Percentiles rank a stretch among this genome's conserved stretches.
These are phyloP conservation scores for Funneliformis mosseae DNA, from an alignment of 192 early-diverging fungal species.

Conservation along the genomic window DNA sequence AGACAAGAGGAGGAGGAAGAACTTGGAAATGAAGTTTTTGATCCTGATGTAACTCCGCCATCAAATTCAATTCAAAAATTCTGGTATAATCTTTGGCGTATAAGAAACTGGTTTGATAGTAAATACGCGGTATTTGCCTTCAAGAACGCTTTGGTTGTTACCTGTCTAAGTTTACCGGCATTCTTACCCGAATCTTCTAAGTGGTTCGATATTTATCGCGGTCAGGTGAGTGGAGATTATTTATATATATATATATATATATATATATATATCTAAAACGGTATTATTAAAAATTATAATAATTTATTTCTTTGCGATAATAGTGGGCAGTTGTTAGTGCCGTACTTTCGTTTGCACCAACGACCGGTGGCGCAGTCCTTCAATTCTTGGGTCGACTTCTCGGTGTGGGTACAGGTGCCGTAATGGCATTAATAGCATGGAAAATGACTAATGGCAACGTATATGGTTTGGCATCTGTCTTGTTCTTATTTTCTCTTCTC, in stretches of 20 bases:
- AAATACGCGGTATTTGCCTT: conserved; percentile 38
- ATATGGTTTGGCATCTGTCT: conserved; percentile 28
- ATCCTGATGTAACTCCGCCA: conserved; percentile 41
- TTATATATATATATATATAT: not conserved
- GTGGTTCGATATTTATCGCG: conserved; percentile 37
- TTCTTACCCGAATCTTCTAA: conserved; percentile 35
- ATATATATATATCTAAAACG: not conserved
- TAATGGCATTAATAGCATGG: conserved; percentile 39
- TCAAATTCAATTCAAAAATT: conserved; percentile 33
- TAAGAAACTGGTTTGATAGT: conserved; percentile 36
- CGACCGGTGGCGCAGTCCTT: conserved; percentile 41
- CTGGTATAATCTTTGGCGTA: conserved; percentile 34
- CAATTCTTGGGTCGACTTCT: conserved; percentile 40
- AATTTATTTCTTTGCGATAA: not conserved
- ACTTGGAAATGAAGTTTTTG: not conserved
- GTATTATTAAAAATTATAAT: not conserved
- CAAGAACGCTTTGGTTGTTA: conserved; percentile 36
- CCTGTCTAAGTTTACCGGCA: conserved; percentile 35
- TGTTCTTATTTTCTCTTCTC: conserved; percentile 39
- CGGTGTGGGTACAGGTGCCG: conserved; percentile 39
- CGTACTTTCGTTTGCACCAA: conserved; percentile 42
- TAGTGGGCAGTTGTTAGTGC: conserved; percentile 43
- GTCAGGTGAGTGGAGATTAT: conserved; percentile 17
- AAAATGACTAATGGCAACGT: conserved; percentile 28
- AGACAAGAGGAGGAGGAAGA: not conserved